Evolutionary conservation across 2,329 filamentous ascomycete genomes (phyloP), one percentile per base, ranked within the genome.

Genomic region (Cercospora beticola): DNA sequence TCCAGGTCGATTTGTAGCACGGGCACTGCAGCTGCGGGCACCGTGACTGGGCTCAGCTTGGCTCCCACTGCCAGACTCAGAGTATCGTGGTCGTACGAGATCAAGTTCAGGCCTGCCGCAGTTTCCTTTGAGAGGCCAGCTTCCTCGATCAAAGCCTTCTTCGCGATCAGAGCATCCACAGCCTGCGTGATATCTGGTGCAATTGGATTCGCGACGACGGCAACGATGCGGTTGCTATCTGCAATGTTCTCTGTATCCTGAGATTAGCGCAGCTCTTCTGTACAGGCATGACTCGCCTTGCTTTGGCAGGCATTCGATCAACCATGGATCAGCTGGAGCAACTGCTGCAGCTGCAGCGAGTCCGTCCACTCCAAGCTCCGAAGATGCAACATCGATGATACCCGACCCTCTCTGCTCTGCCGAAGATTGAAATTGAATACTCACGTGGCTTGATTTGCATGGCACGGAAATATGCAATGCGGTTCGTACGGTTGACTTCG

Each of bases 61-160:
- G 67, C 67, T 16, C 64, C 71, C 3, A 74, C 71, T 26, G 72
- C 72, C 65, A 74, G 36, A 40, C 67, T 70, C 59, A 73, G 26
- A 14, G 67, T 73, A 64, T 74, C 72, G 49, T 73, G 71, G 21
- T 74, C 71, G 18, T 70, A 73, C 2, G 71, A 71, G 33, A 74
- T 72, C 36, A 70, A 49, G 26, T 74, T 71, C 52, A 74, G 23
- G 2, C 67, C 66, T 36, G 63, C 62, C 10, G 72, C 72, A 14
- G 72, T 74, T 40, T 74, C 72, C 23, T 69, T 49, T 5, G 65
- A 62, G 31, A 73, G 62, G n/a, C 70, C 73, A n/a, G 69, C 64
- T 12, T 62, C 64, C 28, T 71, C 69, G 31, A 74, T 72, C 4
- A 71, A 52, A 5, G 60, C 46, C 30, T 73, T 72, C 68, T 74